Evolutionary conservation across 345 rosid species (phyloP).

Genomic region (Bretschneidera sinensis): DNA sequence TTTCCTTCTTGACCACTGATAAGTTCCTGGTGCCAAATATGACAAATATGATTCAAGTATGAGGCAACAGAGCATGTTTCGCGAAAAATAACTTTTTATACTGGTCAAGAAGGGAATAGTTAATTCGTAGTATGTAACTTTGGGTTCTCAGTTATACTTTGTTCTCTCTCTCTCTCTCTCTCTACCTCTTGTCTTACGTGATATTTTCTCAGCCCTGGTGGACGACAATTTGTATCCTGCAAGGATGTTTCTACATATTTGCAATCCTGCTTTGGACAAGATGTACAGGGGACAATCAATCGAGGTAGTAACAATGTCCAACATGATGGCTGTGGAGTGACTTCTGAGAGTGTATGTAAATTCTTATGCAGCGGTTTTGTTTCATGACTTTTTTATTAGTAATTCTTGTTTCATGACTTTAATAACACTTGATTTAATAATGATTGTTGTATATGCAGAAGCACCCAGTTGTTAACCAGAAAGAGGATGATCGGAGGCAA

Average conservation of each 20-base stretch:
- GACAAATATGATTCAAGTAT: too few relatives aligned
- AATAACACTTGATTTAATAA: neutral
- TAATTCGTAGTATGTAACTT: too few relatives aligned
- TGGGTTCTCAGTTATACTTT: too few relatives aligned
- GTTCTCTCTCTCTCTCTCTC: too few relatives aligned
- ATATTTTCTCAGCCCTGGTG: slow-evolving; percentile 48
- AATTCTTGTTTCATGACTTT: too few relatives aligned
- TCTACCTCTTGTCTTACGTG: neutral
- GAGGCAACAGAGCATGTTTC: too few relatives aligned
- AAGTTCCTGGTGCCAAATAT: too few relatives aligned
- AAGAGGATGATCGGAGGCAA: slow-evolving; percentile 30
- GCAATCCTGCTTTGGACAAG: slow-evolving; percentile 38
- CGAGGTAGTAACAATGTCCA: slow-evolving; percentile 18
- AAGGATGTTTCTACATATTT: slow-evolving; percentile 60
- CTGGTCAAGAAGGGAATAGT: too few relatives aligned
- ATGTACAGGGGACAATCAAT: slow-evolving; percentile 17
- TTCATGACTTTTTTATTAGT: neutral
- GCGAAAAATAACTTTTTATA: too few relatives aligned
- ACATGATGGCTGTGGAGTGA: slow-evolving; percentile 21
- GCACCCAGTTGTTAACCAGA: slow-evolving; percentile 25
- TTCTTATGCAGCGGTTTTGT: slow-evolving; percentile 1
- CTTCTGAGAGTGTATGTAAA: slow-evolving; percentile 35
- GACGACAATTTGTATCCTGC: slow-evolving; percentile 66
- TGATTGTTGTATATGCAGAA: slow-evolving; percentile 22
- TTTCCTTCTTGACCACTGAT: too few relatives aligned